Base-by-base conservation (phyloP, 2,329 filamentous ascomycete species). In the Fusarium lateritium region DNA sequence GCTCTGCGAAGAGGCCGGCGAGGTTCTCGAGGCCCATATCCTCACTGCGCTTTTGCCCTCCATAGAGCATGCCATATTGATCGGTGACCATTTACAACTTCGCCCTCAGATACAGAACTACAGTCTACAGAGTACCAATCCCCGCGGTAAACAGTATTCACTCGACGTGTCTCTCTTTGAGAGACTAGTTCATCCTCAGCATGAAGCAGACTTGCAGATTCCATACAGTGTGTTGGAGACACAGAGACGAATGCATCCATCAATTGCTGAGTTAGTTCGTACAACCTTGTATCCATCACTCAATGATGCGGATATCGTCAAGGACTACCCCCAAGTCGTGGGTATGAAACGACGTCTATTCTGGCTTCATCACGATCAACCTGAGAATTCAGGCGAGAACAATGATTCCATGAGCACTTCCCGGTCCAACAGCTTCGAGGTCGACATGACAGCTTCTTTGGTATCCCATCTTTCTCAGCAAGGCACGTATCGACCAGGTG, bases 1-100 rank as follows among this genome's bases (percentile, higher is more conserved):
- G 17, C 74, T 92, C 2, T 91, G 87, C 34, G 90, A 93, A 73
- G 90, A 93, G 71, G 90, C 90, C 3, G 90, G 86, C 0, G 90
- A 93, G 65, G 87, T 92, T 0, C 79, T 92, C 33, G 91, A 93
- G 73, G 82, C 87, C 0, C 89, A 92, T 61, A 79, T 87, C 4
- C 74, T 92, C 2, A 87, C 87, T 0, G 83, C 89, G 0, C 75
- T 92, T 6, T 78, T 90, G 0, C 88, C 89, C 0, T 83, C 83
- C 0, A 75, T 91, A 0, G 83, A 92, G 73, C 89, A 55, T 22
- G 42, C 52, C 22, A 55, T 55, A 1, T 34, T 55, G 22, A 55
- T 55, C 9, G 52, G 52, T 9, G 52, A 55, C 17, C 31, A 55
- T 22, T 6, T 55, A 7, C 52, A 55, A 5, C 52, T 55, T 47